Conservation (phyloP, 1,284 basidiomycete species). For the Puccinia sorghi region DNA sequence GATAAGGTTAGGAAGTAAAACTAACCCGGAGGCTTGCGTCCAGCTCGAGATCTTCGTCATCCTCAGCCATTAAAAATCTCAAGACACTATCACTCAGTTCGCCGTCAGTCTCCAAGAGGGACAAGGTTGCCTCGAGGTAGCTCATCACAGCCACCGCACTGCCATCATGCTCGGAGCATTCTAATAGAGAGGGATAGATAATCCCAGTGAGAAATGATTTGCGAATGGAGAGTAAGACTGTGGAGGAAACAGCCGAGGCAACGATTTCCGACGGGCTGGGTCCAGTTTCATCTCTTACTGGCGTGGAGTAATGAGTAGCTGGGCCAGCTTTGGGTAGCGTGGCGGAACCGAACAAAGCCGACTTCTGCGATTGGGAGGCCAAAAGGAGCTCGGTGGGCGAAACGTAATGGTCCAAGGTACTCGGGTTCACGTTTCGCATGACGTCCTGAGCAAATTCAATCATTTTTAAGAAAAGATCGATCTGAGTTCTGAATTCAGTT, state of each 20-base stretch:
- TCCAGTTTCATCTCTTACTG: neutral
- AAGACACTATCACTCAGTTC: conserved; percentile 71
- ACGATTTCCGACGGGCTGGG: conserved; percentile 46
- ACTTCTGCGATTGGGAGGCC: conserved; percentile 49
- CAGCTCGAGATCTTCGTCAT: conserved; percentile 67
- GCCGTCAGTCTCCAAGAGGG: conserved; percentile 69
- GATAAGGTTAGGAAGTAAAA: conserved; percentile 55
- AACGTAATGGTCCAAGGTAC: conserved; percentile 63
- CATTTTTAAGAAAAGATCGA: conserved; percentile 84
- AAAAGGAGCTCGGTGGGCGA: conserved; percentile 48
- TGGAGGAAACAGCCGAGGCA: conserved; percentile 57
- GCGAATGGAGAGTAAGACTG: conserved; percentile 77
- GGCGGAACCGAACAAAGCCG: conserved; percentile 3
- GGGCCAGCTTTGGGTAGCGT: neutral
- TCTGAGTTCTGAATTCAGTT: conserved; percentile 72
- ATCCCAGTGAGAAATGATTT: conserved; percentile 90
- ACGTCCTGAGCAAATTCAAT: conserved; percentile 92
- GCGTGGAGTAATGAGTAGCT: conserved; percentile 55
- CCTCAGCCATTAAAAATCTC: conserved; percentile 76
- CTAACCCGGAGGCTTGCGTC: conserved; percentile 52
- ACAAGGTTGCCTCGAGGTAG: conserved; percentile 87
- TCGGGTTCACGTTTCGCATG: conserved; percentile 59
- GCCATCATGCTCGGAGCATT: conserved; percentile 87
- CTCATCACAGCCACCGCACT: conserved; percentile 94
- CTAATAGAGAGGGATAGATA: conserved; percentile 86